Evolutionary conservation across 768 basidiomycete species (phyloP).

Genomic region (Myochromella boudieri): DNA sequence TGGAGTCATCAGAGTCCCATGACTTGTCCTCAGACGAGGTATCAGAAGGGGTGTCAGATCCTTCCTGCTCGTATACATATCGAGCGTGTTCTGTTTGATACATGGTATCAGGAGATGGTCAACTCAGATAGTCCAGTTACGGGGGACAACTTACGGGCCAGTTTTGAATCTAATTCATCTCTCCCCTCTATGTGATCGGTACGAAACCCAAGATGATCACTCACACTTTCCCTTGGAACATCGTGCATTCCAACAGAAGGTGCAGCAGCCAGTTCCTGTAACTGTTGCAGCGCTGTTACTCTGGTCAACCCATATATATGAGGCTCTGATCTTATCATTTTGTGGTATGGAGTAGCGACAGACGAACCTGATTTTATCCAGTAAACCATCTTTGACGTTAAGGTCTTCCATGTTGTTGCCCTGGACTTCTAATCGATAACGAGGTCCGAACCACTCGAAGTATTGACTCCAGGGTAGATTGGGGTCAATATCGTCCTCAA

Average conservation of each 20-base stretch:
- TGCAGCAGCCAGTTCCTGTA: slow-evolving; percentile 53
- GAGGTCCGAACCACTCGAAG: slow-evolving; percentile 97
- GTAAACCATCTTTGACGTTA: slow-evolving; percentile 76
- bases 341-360: slow-evolving; percentile 7
- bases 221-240: slow-evolving; percentile 71
- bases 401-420: slow-evolving; percentile 94
- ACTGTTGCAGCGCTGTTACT: slow-evolving; percentile 38
- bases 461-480: slow-evolving; percentile 87
- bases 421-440: slow-evolving; percentile 89
- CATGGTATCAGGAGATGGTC: not conserved
- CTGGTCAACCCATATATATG: slow-evolving; percentile 16
- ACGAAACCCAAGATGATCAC: slow-evolving; percentile 58
- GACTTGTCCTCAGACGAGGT: slow-evolving; percentile 43
- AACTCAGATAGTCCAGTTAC: not conserved
- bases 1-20: slow-evolving; percentile 51
- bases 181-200: slow-evolving; percentile 45
- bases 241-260: slow-evolving; percentile 88
- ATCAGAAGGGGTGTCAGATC: slow-evolving; percentile 40
- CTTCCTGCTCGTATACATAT: slow-evolving; percentile 61
- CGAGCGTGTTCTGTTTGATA: slow-evolving; percentile 57
- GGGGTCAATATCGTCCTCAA: slow-evolving; percentile 73
- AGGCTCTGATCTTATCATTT: not conserved
- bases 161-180: slow-evolving; percentile 65
- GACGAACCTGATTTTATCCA: slow-evolving; percentile 76
- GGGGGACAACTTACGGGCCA: slow-evolving; percentile 59